Percentiles rank a stretch among this genome's conserved stretches.
These are phyloP conservation scores for Eucalyptus polyanthemos DNA, from an alignment of 345 rosid genomes.

Conservation along the genomic window DNA sequence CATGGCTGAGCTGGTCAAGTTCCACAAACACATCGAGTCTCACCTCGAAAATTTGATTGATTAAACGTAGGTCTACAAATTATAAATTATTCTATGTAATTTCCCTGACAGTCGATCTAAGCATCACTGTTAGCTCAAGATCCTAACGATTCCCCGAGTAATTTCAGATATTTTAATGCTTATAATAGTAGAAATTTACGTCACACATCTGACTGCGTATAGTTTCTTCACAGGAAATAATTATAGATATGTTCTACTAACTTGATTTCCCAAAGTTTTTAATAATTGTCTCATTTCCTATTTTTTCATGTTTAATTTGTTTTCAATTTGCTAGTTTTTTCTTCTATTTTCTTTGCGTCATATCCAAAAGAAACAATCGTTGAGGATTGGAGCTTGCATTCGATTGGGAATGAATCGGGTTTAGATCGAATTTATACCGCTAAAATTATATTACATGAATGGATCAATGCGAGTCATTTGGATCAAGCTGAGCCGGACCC, in stretches of 20 bases:
- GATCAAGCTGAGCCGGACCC: neutral
- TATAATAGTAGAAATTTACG: no score
- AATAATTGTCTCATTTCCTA: no score
- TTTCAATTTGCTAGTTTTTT: neutral
- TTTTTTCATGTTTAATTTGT: neutral
- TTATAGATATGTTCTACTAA: no score
- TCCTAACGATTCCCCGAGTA: neutral
- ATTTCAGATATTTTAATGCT: neutral
- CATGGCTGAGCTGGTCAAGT: conserved; percentile 53
- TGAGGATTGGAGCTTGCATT: neutral
- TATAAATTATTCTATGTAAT: neutral
- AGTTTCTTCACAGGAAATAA: no score
- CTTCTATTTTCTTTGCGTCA: neutral
- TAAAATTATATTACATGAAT: neutral
- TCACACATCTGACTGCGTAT: no score
- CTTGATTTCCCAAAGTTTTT: no score
- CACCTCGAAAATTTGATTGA: conserved; percentile 65
- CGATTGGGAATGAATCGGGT: neutral
- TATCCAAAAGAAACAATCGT: neutral
- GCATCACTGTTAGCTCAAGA: neutral
- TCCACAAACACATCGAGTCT: conserved; percentile 62
- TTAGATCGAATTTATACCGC: neutral
- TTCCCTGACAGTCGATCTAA: neutral
- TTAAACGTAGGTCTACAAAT: conserved; percentile 52
- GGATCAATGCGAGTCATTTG: neutral